Evolutionary conservation across 2,329 filamentous ascomycete species (phyloP).

Genomic region (Cercospora nicotianae): DNA sequence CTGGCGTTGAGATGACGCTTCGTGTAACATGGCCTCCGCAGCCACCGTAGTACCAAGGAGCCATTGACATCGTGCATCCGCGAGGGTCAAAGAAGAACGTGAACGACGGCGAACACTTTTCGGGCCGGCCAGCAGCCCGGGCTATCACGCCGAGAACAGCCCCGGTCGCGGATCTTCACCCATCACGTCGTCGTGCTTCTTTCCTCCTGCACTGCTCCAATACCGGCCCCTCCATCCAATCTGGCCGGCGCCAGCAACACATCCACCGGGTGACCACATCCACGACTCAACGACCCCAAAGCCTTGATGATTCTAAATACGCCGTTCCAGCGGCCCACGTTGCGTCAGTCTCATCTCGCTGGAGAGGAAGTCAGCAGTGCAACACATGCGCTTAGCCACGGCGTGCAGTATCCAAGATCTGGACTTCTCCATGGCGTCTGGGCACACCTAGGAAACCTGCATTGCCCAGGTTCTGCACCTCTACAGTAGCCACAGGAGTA

Average conservation of each 20-base stretch:
- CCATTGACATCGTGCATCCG: not conserved
- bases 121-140: not conserved
- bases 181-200: not conserved
- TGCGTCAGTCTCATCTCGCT: not conserved
- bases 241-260: not conserved
- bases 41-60: not conserved
- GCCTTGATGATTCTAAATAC: not conserved
- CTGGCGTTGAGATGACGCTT: not conserved
- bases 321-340: not conserved
- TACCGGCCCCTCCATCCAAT: not conserved
- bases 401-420: not conserved
- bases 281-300: not conserved
- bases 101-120: not conserved
- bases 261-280: not conserved
- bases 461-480: not conserved
- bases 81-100: not conserved
- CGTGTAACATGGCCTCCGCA: not conserved
- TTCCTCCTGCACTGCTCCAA: not conserved
- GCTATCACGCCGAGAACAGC: slow-evolving; percentile 5
- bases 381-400: not conserved
- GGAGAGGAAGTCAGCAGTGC: not conserved
- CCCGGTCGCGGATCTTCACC: slow-evolving; percentile 1
- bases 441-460: not conserved
- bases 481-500: not conserved
- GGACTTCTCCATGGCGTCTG: not conserved